These are phyloP conservation scores for Cucumis melo DNA, from an alignment of 306 rosid species.

Conservation along the genomic window DNA sequence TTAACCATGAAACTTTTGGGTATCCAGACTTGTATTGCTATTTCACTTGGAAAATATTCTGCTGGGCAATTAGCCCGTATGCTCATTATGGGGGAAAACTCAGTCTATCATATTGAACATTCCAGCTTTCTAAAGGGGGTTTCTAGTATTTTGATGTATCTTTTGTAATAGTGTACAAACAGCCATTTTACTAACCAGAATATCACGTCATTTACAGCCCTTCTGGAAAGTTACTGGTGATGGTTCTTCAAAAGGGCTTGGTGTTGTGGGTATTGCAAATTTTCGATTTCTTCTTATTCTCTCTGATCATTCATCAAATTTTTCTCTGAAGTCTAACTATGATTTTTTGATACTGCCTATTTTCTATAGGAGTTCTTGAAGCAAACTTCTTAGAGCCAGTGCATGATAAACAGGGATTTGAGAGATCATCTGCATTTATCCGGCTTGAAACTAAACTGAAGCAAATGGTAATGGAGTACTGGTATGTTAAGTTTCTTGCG, in stretches of 20 bases:
- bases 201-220: constrained; percentile 39
- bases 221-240: constrained; percentile 74
- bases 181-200: constrained; percentile 18
- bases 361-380: constrained; percentile 65
- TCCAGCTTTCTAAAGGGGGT: not conserved
- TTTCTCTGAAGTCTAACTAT: constrained; percentile 11
- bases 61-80: no score
- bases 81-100: not conserved
- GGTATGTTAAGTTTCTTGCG: constrained; percentile 39
- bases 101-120: not conserved
- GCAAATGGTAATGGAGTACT: constrained; percentile 60
- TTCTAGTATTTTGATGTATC: not conserved
- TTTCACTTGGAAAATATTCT: not conserved
- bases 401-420: constrained; percentile 97
- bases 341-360: constrained; percentile 6
- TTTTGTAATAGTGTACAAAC: constrained; percentile 8
- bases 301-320: not conserved
- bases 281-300: constrained; percentile 13
- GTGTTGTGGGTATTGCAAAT: constrained; percentile 63
- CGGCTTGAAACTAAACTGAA: constrained; percentile 74
- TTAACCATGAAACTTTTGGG: not conserved
- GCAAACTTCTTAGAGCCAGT: constrained; percentile 94
- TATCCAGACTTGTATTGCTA: not conserved
- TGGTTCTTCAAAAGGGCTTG: constrained; percentile 54
- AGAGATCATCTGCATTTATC: constrained; percentile 56